These are phyloP conservation scores for Penicillium glabrum DNA, from an alignment of 2,329 filamentous ascomycete genomes.

Conservation along the genomic window DNA sequence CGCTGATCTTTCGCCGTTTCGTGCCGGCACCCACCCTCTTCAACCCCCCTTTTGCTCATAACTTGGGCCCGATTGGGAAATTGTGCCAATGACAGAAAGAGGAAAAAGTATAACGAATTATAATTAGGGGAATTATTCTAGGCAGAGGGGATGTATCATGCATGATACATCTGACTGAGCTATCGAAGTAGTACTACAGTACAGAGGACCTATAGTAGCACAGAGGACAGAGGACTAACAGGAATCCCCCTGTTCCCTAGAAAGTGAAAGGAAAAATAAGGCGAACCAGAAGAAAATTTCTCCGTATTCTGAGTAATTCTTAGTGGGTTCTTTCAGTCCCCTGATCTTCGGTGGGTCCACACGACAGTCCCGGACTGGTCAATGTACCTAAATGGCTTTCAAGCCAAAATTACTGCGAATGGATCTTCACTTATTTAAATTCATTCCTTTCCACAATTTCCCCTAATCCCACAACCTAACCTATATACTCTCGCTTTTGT, in stretches of 20 bases:
- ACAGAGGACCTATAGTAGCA: background rate
- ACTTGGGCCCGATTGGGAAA: background rate
- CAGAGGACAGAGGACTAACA: background rate
- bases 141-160: background rate
- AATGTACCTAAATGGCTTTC: background rate
- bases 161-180: conserved; percentile 10
- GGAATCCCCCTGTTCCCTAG: background rate
- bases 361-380: background rate
- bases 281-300: background rate
- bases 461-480: background rate
- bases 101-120: background rate
- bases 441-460: background rate
- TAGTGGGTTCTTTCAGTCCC: conserved; percentile 7
- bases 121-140: background rate
- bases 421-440: background rate
- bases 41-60: background rate
- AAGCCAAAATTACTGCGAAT: background rate
- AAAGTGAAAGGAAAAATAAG: background rate
- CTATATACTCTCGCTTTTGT: conserved; percentile 3
- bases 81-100: background rate
- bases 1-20: conserved; percentile 10
- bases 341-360: conserved; percentile 18
- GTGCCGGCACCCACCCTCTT: conserved; percentile 2
- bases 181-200: background rate
- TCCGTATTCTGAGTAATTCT: conserved; percentile 1